Percentiles rank a stretch among this genome's conserved stretches.
Conservation (phyloP, 306 rosid genomes). For the Elaeagnus macrophylla region DNA sequence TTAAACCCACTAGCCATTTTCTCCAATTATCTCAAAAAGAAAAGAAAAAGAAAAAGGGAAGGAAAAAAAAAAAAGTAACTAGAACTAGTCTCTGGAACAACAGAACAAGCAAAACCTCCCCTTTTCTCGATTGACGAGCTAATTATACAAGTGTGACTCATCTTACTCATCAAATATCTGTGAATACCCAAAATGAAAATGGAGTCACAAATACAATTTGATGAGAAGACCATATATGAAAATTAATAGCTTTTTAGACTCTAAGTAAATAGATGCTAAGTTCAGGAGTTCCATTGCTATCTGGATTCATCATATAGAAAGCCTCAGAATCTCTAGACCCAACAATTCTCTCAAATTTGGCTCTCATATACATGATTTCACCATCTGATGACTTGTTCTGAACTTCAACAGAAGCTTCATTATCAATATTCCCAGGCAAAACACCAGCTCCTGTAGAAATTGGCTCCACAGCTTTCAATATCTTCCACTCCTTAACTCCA, state of each 20-base stretch:
- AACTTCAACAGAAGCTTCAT: constrained; percentile 17
- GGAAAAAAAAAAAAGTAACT: constrained; percentile 7
- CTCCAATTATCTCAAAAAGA: constrained; percentile 22
- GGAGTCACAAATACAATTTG: constrained; percentile 2
- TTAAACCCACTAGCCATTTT: constrained; percentile 36
- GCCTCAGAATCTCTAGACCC: constrained; percentile 99
- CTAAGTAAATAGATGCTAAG: constrained; percentile 93
- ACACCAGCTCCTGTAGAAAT: constrained; percentile 98
- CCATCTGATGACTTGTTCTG: constrained; percentile 34
- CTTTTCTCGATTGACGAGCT: constrained; percentile 31
- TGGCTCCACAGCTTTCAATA: constrained; percentile 78
- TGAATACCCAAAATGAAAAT: constrained; percentile 21
- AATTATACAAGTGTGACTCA: constrained; percentile 18
- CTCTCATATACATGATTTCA: constrained; percentile 87
- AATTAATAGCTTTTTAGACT: constrained; percentile 34
- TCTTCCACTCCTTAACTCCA: constrained; percentile 74
- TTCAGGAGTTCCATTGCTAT: constrained; percentile 95
- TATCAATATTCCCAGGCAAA: constrained; percentile 44
- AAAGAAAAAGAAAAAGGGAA: neutral
- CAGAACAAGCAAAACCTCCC: constrained; percentile 31
- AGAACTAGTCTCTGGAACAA: constrained; percentile 11
- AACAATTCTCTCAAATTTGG: constrained; percentile 93
- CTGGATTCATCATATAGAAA: constrained; percentile 99
- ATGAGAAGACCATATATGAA: too few species aligned
- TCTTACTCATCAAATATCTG: constrained; percentile 27